A percentile compares a stretch with the other conserved stretches of the same genome.
Conservation (phyloP, 805 yeast genomes). For the Phaffomyces thermotolerans region DNA sequence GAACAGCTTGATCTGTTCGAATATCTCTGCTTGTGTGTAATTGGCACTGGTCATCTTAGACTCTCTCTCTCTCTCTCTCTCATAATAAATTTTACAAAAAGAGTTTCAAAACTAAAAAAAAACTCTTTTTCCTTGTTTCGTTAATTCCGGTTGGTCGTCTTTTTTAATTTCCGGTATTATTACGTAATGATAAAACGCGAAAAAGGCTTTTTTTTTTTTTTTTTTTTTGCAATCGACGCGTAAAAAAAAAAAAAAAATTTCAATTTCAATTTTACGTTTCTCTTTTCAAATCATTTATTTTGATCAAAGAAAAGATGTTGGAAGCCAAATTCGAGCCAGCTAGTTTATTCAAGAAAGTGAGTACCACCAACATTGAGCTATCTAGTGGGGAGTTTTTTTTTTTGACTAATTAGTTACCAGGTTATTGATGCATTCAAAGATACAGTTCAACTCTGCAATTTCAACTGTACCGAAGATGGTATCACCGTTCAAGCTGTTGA, state of each 20-base stretch:
- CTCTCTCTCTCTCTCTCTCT: too few relatives aligned
- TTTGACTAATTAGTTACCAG: too few relatives aligned
- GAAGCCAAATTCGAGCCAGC: constrained; percentile 97
- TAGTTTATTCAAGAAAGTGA: constrained; percentile 71
- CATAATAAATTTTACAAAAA: too few relatives aligned
- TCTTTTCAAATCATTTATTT: neutral
- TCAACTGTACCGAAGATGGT: constrained; percentile 94
- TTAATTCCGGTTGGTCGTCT: too few relatives aligned
- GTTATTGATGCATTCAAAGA: constrained; percentile 92
- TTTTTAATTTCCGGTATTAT: too few relatives aligned
- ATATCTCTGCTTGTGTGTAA: constrained; percentile 4
- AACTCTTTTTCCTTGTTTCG: too few relatives aligned
- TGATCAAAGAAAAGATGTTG: constrained; percentile 47
- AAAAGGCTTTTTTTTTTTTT: too few relatives aligned
- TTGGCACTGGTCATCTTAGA: constrained; percentile 1
- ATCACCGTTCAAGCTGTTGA: constrained; percentile 96
- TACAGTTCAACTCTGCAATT: constrained; percentile 90
- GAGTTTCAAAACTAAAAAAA: neutral
- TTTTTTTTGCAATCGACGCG: too few relatives aligned
- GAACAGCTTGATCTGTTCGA: constrained; percentile 6
- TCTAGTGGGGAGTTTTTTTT: too few relatives aligned
- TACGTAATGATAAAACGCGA: too few relatives aligned
- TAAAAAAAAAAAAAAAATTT: too few relatives aligned
- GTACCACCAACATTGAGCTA: constrained; percentile 11
- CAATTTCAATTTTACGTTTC: neutral